Base-by-base conservation (phyloP, 148 eudicot species). In the Diospyros kaki region DNA sequence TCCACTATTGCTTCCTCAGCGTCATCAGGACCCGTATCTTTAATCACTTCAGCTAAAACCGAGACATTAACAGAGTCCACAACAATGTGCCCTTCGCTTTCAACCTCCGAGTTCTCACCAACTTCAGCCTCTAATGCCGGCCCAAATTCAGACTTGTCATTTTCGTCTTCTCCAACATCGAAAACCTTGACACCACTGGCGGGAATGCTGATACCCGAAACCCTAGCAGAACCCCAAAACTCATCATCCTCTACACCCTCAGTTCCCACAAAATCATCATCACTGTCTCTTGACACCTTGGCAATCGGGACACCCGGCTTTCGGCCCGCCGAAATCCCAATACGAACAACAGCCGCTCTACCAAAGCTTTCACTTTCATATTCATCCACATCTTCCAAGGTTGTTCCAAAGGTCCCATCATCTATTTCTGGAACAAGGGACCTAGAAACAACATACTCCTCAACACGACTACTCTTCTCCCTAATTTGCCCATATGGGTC, bases 241-340 rank as follows among this genome's bases (percentile, higher is more conserved):
- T 55, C 77, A 68, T 64, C 77, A 42, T 78, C 83, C 45, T 74
- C 90, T 38, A 40, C 70, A 60, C 60, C 73, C 67, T 45, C 87
- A 56, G 60, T 74, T 28, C 74, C 55, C 64, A 64, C 68, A 64
- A 81, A 82, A 62, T 83, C 84, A 51, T 78, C 78, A 46, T 81
- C 86, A 74, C 83, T 83, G 48, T 84, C 88, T 13, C 80, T 46
- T 14, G 88, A 81, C 74, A 87, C 41, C 77, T 63, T 64, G 8
- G 90, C 90, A 69, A 79, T 62, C 0, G 90, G 87, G 17, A 81
- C 51, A 72, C 45, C 54, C 18, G 40, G 54, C 38, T 66, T 80
- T 18, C 43, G 48, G 38, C 7, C 71, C 38, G 38, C 39, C 39
- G 41, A 46, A 66, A 58, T 46, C 43, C 58, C 75, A 52, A 10